Conservation (phyloP, 1,139 yeast genomes). For the Geotrichum histeridarum region DNA sequence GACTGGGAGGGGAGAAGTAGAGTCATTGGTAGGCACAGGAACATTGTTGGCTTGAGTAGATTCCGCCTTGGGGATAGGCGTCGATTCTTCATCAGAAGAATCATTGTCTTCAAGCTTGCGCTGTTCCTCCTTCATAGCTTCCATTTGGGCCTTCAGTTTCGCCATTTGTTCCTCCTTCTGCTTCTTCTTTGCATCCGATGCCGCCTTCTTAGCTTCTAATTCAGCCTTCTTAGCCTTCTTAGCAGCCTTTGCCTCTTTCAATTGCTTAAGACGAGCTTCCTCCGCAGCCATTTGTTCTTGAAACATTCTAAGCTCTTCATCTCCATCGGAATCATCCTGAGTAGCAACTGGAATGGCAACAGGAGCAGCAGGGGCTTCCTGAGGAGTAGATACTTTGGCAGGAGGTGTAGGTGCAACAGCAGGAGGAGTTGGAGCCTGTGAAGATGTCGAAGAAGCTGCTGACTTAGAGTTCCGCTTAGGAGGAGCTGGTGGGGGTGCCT, state of each 20-base stretch:
- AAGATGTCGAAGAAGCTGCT: neutral
- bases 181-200: conserved; percentile 46
- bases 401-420: neutral
- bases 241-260: conserved; percentile 30
- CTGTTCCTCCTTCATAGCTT: conserved; percentile 45
- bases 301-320: conserved; percentile 46
- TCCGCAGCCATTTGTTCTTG: conserved; percentile 45
- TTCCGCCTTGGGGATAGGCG: conserved; percentile 19
- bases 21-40: neutral
- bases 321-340: conserved; percentile 36
- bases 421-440: conserved; percentile 9
- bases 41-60: conserved; percentile 10
- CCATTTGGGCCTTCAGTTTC: conserved; percentile 58
- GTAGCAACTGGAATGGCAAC: conserved; percentile 14
- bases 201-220: conserved; percentile 32
- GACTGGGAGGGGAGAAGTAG: conserved; percentile 14
- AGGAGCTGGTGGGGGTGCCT: conserved; percentile 21
- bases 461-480: conserved; percentile 15
- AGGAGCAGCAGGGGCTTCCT: conserved; percentile 2
- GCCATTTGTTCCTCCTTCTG: conserved; percentile 57
- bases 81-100: conserved; percentile 28
- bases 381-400: conserved; percentile 12
- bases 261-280: conserved; percentile 29
- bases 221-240: conserved; percentile 33
- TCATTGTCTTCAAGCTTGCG: conserved; percentile 28